Conservation (phyloP, 352 stramenopile species). For the Globisporangium radiosum region DNA sequence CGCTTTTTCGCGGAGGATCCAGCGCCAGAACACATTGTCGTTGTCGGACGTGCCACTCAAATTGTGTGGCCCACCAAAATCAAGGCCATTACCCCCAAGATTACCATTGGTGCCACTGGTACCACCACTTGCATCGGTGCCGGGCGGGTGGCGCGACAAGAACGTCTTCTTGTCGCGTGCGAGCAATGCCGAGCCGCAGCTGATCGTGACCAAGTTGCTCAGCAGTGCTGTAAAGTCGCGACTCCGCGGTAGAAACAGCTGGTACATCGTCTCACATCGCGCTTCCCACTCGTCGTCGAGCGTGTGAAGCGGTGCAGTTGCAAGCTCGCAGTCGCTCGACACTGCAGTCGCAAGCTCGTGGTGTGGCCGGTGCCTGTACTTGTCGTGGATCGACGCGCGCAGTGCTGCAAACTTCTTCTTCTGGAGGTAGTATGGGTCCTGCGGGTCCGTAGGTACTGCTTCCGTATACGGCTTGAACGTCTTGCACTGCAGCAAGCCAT, state of each 20-base stretch:
- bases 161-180: constrained; percentile 79
- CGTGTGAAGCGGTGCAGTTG: constrained; percentile 29
- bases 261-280: constrained; percentile 62
- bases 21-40: constrained; percentile 75
- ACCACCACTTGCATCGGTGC: constrained; percentile 37
- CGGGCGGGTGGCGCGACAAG: constrained; percentile 53
- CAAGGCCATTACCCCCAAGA: constrained; percentile 4
- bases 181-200: constrained; percentile 57
- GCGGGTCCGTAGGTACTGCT: constrained; percentile 30
- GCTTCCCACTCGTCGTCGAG: constrained; percentile 74
- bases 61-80: constrained; percentile 18
- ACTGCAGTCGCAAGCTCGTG: constrained; percentile 42
- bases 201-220: constrained; percentile 58
- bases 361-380: constrained; percentile 61
- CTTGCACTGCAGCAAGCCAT: constrained; percentile 54
- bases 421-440: constrained; percentile 66
- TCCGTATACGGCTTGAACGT: constrained; percentile 62
- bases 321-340: constrained; percentile 41
- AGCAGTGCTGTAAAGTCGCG: constrained; percentile 63
- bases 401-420: constrained; percentile 67
- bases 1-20: constrained; percentile 75
- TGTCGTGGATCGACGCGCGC: constrained; percentile 58
- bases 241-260: constrained; percentile 66
- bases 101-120: constrained; percentile 8
- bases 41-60: constrained; percentile 22